Evolutionary conservation across 108 stramenopile species (phyloP).

Genomic region (Skeletonema menzelii): DNA sequence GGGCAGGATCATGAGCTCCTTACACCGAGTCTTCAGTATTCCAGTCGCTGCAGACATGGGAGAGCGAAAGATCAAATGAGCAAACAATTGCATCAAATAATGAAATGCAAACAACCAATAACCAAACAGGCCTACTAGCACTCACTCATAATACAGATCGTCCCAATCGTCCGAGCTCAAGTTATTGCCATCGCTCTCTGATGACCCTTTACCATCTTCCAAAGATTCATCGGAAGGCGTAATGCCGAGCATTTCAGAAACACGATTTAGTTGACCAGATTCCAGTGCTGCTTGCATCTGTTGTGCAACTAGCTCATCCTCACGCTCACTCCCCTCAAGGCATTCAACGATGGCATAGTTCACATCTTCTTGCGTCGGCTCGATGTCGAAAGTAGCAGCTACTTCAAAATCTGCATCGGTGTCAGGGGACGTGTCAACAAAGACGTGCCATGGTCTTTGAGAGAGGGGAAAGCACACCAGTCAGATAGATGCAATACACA

Average conservation of each 20-base stretch:
- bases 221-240: slow-evolving; percentile 7
- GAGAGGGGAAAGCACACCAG: slow-evolving; percentile 4
- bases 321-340: slow-evolving; percentile 85
- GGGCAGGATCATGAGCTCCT: slow-evolving; percentile 20
- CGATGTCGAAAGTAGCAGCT: slow-evolving; percentile 84
- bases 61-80: neutral
- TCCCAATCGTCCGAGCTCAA: slow-evolving; percentile 2
- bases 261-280: slow-evolving; percentile 82
- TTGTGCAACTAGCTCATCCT: slow-evolving; percentile 87
- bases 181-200: neutral
- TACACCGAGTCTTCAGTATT: neutral
- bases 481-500: neutral
- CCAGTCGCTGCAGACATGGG: neutral
- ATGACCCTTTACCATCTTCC: neutral
- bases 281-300: slow-evolving; percentile 92
- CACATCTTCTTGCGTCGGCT: slow-evolving; percentile 80
- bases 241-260: slow-evolving; percentile 72
- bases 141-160: slow-evolving; percentile 4
- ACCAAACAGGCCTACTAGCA: neutral
- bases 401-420: slow-evolving; percentile 89
- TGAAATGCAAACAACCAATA: neutral
- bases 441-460: slow-evolving; percentile 86
- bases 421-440: slow-evolving; percentile 86
- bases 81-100: neutral
- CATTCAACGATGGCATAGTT: slow-evolving; percentile 87